These are phyloP conservation scores for Suhomyces atakaporum DNA, from an alignment of 1,139 yeast species.

Conservation along the genomic window DNA sequence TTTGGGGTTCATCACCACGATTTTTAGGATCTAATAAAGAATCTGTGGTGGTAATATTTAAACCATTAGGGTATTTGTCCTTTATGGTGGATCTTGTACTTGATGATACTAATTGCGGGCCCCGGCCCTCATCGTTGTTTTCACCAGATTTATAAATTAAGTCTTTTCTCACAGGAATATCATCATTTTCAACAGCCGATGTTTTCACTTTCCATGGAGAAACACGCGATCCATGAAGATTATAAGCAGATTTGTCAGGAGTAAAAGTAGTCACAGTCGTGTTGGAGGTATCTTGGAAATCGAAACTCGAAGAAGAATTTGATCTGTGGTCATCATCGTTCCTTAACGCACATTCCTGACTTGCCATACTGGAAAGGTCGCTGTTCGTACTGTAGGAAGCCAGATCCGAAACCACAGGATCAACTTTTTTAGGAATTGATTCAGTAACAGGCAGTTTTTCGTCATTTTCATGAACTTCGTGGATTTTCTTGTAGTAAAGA, in stretches of 20 bases:
- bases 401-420: background rate
- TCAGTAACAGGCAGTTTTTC: background rate
- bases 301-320: conserved; percentile 9
- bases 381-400: conserved; percentile 24
- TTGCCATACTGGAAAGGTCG: conserved; percentile 27
- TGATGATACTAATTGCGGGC: conserved; percentile 17
- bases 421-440: background rate
- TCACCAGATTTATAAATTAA: conserved; percentile 25
- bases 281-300: conserved; percentile 10
- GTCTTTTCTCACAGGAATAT: conserved; percentile 37
- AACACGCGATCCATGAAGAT: conserved; percentile 23
- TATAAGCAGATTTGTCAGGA: conserved; percentile 9
- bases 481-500: conserved; percentile 38
- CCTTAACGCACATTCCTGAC: conserved; percentile 14
- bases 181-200: conserved; percentile 19
- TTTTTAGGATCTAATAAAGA: conserved; percentile 24
- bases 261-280: conserved; percentile 5
- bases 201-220: conserved; percentile 25
- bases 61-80: conserved; percentile 17
- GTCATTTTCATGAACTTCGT: conserved; percentile 11
- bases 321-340: conserved; percentile 4
- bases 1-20: conserved; percentile 1
- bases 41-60: conserved; percentile 22
- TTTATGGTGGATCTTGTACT: conserved; percentile 9
- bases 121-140: conserved; percentile 14